These are phyloP conservation scores for Phaeodactylum tricornutum DNA, from an alignment of 108 stramenopile genomes.

Conservation along the genomic window DNA sequence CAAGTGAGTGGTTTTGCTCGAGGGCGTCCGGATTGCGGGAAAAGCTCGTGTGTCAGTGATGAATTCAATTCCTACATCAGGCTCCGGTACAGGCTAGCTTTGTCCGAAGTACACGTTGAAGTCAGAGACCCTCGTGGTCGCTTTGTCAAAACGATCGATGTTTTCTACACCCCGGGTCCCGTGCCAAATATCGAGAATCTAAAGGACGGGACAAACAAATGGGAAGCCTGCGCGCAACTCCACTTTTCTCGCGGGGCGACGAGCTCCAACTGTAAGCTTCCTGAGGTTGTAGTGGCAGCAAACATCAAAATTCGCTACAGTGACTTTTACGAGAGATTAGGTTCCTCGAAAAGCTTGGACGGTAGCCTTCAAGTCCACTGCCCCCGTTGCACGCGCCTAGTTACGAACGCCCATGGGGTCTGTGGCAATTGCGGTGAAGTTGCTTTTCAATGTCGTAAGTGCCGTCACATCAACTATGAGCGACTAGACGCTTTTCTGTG, in stretches of 20 bases:
- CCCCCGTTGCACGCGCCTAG: constrained; percentile 86
- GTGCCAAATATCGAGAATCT: constrained; percentile 34
- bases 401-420: constrained; percentile 91
- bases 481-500: constrained; percentile 90
- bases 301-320: constrained; percentile 67
- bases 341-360: constrained; percentile 32
- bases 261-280: constrained; percentile 33
- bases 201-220: constrained; percentile 44
- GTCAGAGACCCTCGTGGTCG: constrained; percentile 65
- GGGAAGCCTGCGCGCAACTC: constrained; percentile 66
- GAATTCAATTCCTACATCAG: constrained; percentile 50
- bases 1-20: constrained; percentile 50
- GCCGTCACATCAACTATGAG: constrained; percentile 93
- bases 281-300: constrained; percentile 50
- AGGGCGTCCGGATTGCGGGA: constrained; percentile 37
- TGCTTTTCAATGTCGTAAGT: constrained; percentile 91
- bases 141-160: constrained; percentile 54
- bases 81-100: constrained; percentile 53
- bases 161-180: constrained; percentile 57
- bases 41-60: constrained; percentile 29
- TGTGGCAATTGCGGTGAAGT: constrained; percentile 94
- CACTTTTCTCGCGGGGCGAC: constrained; percentile 48
- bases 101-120: constrained; percentile 53
- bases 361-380: constrained; percentile 62
- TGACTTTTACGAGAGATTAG: constrained; percentile 73